These are phyloP conservation scores for Phytophthora nicotianae DNA, from an alignment of 352 stramenopile genomes.

Conservation along the genomic window DNA sequence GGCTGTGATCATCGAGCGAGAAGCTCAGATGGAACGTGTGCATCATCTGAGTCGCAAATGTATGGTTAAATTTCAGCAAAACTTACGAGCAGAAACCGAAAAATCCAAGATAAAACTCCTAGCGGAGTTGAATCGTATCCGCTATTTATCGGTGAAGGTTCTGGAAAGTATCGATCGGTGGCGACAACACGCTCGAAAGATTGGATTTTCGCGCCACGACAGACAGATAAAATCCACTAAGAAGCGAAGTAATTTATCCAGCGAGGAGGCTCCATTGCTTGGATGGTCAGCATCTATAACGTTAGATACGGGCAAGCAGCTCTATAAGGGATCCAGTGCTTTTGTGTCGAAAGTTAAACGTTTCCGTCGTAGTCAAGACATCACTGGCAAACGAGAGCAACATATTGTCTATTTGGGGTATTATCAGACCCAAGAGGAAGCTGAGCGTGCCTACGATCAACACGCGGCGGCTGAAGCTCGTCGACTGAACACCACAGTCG, in stretches of 20 bases:
- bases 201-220: slow-evolving; percentile 58
- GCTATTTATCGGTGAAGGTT: slow-evolving; percentile 74
- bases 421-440: slow-evolving; percentile 67
- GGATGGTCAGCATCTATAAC: slow-evolving; percentile 80
- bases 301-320: slow-evolving; percentile 58
- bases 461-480: slow-evolving; percentile 63
- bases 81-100: slow-evolving; percentile 52
- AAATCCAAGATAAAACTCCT: slow-evolving; percentile 45
- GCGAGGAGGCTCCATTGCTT: slow-evolving; percentile 32
- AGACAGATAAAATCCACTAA: slow-evolving; percentile 1
- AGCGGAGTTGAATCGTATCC: slow-evolving; percentile 52
- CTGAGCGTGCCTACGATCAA: slow-evolving; percentile 74
- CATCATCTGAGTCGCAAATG: slow-evolving; percentile 49
- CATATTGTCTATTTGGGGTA: slow-evolving; percentile 77
- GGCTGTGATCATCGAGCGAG: slow-evolving; percentile 58
- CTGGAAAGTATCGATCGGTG: slow-evolving; percentile 71
- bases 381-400: slow-evolving; percentile 54
- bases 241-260: background rate
- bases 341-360: slow-evolving; percentile 78
- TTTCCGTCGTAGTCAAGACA: slow-evolving; percentile 67
- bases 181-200: slow-evolving; percentile 53
- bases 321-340: slow-evolving; percentile 74
- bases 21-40: slow-evolving; percentile 55
- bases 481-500: slow-evolving; percentile 65
- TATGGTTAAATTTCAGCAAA: slow-evolving; percentile 72